phyloP scores from a whole-genome alignment of 2,329 filamentous ascomycete species.

The Byssothecium circinans region DNA sequence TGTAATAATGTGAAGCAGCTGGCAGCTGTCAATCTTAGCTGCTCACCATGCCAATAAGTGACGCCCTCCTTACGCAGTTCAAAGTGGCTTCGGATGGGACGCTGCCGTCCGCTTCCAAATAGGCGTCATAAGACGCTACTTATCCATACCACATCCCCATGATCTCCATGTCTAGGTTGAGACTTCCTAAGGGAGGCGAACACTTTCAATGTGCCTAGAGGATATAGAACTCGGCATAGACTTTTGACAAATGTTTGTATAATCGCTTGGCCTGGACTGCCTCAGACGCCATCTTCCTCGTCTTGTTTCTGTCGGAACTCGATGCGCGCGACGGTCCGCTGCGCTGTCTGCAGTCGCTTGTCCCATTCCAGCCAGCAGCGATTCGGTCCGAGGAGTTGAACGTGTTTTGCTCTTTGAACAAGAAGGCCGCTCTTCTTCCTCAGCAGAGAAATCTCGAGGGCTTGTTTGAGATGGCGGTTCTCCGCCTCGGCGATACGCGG shows the following conservation, averaged over 20 bases:
- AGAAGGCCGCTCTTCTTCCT: constrained; percentile 62
- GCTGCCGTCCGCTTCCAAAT: constrained; percentile 1
- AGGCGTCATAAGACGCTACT: not conserved
- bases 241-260: too few relatives aligned
- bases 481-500: constrained; percentile 65
- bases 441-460: constrained; percentile 63
- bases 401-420: constrained; percentile 68
- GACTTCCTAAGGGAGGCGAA: too few relatives aligned
- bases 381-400: constrained; percentile 67
- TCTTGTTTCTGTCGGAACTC: constrained; percentile 61
- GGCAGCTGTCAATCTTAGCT: not conserved
- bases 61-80: constrained; percentile 1
- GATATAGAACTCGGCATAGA: too few relatives aligned
- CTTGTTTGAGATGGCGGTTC: constrained; percentile 63
- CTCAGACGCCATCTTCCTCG: constrained; percentile 43
- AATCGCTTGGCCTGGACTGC: not conserved
- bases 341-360: constrained; percentile 64
- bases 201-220: too few relatives aligned
- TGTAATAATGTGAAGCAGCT: not conserved
- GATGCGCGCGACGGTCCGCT: constrained; percentile 65
- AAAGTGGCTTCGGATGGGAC: not conserved
- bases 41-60: not conserved
- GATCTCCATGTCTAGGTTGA: not conserved
- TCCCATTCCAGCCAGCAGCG: constrained; percentile 73
- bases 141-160: not conserved